Conservation (phyloP, 148 eudicot genomes). For the Fagopyrum tataricum region DNA sequence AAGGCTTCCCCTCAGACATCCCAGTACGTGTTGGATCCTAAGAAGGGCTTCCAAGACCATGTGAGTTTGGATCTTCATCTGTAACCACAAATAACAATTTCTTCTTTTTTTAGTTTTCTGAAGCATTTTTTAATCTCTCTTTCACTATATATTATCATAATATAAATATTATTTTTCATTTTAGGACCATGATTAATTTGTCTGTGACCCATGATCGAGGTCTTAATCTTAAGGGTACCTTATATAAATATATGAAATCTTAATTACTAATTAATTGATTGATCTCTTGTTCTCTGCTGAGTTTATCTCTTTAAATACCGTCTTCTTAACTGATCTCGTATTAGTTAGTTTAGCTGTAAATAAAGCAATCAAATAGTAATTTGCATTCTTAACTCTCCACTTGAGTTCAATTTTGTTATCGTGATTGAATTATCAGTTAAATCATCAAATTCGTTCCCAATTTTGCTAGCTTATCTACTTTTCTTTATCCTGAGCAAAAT, state of each 20-base stretch:
- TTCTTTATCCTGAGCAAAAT: background rate
- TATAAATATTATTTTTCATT: slow-evolving; percentile 1
- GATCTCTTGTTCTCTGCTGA: background rate
- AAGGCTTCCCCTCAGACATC: slow-evolving; percentile 18
- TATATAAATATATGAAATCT: background rate
- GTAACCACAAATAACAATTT: slow-evolving; percentile 21
- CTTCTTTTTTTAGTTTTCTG: background rate
- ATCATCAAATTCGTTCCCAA: background rate
- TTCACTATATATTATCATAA: background rate
- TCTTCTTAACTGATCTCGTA: background rate
- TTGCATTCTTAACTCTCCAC: background rate
- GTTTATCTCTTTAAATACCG: background rate
- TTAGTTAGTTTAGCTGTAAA: background rate
- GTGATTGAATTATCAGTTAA: background rate
- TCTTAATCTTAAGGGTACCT: background rate
- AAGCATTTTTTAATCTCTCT: background rate
- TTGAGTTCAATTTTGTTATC: background rate
- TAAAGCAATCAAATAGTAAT: background rate
- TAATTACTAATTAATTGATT: background rate
- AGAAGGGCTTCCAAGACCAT: slow-evolving; percentile 43
- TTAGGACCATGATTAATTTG: background rate
- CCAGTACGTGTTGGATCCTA: slow-evolving; percentile 14
- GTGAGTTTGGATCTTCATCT: slow-evolving; percentile 98
- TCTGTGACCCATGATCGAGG: background rate
- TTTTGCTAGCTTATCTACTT: background rate